Percentiles rank a stretch among this genome's conserved stretches.
phyloP scores from a whole-genome alignment of 306 rosid species.

The Luffa acutangula region DNA sequence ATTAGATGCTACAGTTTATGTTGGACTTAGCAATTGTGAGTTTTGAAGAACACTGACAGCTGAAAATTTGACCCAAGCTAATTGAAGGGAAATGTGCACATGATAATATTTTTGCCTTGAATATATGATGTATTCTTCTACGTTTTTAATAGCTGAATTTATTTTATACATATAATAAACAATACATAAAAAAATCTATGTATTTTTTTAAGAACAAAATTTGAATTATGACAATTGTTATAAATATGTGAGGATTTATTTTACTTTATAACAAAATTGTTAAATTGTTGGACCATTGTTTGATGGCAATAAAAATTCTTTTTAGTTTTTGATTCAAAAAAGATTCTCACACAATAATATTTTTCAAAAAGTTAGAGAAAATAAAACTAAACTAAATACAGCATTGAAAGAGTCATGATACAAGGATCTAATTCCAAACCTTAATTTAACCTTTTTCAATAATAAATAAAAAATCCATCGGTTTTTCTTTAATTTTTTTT shows the following conservation, averaged over 20 bases:
- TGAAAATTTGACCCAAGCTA: background rate
- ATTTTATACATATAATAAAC: background rate
- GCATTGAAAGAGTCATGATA: no score
- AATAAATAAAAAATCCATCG: background rate
- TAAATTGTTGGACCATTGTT: no score
- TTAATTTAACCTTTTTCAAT: background rate
- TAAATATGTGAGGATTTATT: background rate
- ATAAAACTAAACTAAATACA: no score
- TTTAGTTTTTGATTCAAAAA: no score
- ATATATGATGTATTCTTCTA: background rate
- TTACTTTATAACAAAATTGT: no score
- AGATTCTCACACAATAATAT: no score
- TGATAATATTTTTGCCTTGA: background rate
- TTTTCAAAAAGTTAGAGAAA: no score
- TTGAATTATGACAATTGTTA: background rate
- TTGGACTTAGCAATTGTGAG: background rate
- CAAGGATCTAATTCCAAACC: background rate
- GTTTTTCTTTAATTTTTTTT: background rate
- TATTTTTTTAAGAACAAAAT: background rate
- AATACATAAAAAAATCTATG: background rate
- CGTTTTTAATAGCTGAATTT: background rate
- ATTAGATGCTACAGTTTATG: background rate
- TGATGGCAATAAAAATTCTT: no score
- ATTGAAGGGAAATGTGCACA: background rate
- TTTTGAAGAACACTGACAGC: background rate